phyloP scores from a whole-genome alignment of 306 rosid genomes.

The Pueraria montana region DNA sequence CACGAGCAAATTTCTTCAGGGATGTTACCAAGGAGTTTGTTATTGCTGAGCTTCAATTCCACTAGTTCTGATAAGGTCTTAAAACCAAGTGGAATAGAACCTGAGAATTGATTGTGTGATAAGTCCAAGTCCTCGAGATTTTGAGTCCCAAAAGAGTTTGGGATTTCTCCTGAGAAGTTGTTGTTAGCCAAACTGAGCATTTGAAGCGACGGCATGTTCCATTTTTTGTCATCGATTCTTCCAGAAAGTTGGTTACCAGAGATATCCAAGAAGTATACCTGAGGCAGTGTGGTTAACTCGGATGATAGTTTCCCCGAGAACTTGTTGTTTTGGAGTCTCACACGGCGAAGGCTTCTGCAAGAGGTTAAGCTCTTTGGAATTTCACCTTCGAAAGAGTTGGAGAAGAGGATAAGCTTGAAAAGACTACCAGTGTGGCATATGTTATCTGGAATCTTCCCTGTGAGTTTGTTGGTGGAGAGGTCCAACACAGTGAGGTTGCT shows the following conservation, averaged over 20 bases:
- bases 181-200: constrained; percentile 83
- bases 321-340: constrained; percentile 83
- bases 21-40: constrained; percentile 67
- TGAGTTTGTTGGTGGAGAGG: constrained; percentile 79
- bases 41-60: constrained; percentile 71
- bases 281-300: constrained; percentile 61
- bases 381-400: constrained; percentile 70
- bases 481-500: constrained; percentile 86
- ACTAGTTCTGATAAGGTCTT: constrained; percentile 57
- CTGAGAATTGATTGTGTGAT: constrained; percentile 71
- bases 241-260: constrained; percentile 77
- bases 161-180: constrained; percentile 69
- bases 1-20: constrained; percentile 69
- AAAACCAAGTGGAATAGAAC: constrained; percentile 53
- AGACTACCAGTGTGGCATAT: constrained; percentile 74
- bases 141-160: constrained; percentile 63
- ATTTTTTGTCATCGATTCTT: constrained; percentile 59
- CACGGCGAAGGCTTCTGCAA: constrained; percentile 75
- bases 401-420: constrained; percentile 87
- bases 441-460: constrained; percentile 72
- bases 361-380: constrained; percentile 63
- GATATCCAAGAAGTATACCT: constrained; percentile 77
- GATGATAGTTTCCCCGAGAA: constrained; percentile 68
- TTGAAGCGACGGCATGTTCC: constrained; percentile 81
- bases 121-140: constrained; percentile 75